phyloP scores from a whole-genome alignment of 371 early-diverging fungal species.

The Rhizopus arrhizus region DNA sequence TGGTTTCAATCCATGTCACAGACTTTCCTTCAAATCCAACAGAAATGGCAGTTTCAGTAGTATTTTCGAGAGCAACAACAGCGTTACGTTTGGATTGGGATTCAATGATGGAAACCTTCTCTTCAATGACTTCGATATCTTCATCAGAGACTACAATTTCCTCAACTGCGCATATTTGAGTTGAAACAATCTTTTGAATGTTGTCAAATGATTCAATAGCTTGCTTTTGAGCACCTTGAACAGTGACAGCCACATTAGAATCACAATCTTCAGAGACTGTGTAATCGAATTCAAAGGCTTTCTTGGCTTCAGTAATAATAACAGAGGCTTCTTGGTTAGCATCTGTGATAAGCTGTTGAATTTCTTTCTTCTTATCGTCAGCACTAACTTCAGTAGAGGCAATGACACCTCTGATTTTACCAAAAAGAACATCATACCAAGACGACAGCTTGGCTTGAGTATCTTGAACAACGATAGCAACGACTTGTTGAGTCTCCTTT shows the following conservation, averaged over 20 bases:
- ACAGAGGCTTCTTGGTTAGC: constrained; percentile 17
- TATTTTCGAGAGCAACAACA: constrained; percentile 24
- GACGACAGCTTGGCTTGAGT: constrained; percentile 15
- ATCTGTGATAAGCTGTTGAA: constrained; percentile 11
- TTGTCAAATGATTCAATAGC: constrained; percentile 34
- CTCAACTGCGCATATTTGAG: constrained; percentile 26
- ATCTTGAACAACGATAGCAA: constrained; percentile 1
- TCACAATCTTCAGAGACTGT: constrained; percentile 19
- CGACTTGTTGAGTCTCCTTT: constrained; percentile 11
- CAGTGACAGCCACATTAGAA: constrained; percentile 13
- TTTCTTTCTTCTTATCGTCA: constrained; percentile 10
- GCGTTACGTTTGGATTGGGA: constrained; percentile 32
- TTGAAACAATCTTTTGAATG: constrained; percentile 27
- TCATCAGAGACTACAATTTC: constrained; percentile 20
- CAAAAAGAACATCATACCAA: constrained; percentile 25
- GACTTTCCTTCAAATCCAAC: constrained; percentile 46
- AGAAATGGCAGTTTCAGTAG: constrained; percentile 30
- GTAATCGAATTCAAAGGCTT: constrained; percentile 10
- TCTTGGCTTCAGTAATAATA: constrained; percentile 24
- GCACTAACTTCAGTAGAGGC: not conserved
- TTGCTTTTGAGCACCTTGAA: constrained; percentile 31
- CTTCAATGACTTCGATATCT: constrained; percentile 15
- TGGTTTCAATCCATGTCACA: constrained; percentile 42
- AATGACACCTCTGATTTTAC: constrained; percentile 8
- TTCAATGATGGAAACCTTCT: constrained; percentile 25